Base-by-base conservation (phyloP, 2,329 filamentous ascomycete genomes). In the Fusarium sp. region DNA sequence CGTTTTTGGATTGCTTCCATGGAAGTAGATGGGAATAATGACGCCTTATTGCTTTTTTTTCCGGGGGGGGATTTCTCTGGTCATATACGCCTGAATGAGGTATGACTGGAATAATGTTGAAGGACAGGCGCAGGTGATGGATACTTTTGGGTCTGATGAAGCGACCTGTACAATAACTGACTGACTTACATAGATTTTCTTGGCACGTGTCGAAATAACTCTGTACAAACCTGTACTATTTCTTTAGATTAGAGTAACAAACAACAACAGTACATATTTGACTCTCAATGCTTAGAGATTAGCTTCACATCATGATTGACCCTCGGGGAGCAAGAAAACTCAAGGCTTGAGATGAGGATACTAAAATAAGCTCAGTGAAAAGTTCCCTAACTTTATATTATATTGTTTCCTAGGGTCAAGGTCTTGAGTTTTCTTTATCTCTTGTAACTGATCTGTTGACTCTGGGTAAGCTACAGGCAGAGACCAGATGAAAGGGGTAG, bases 131-230 rank as follows among this genome's bases (percentile, higher is more conserved):
- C 61, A 47, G 65, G 42, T 51, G 66, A 52, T 31, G 38, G 31
- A 47, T 68, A 31, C 44, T 56, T 66, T 63, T 63, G 52, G 63
- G 58, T 63, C 42, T 63, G 45, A 52, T 56, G 60, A 76, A 51
- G 65, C 12, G 66, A 68, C 73, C 70, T 76, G 69, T 76, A 76
- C 55, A 73, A 73, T 44, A 75, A 36, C 39, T 36, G 45, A 56
- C 60, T 74, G 54, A 69, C 67, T 67, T 48, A 38, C 38, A 68
- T 78, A 77, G 68, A 73, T 77, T 74, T 72, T 55, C 66, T 73
- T 74, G 67, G 48, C 60, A 64, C 74, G 51, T 75, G 74, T 77
- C 72, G 56, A 73, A 57, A 66, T 26, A 65, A 63, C 51, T 48
- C 26, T 63, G 63, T 61, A 68, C 63, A 66, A 63, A 39, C 31